These are phyloP conservation scores for Cyclotella distinguenda DNA, from an alignment of 108 stramenopile species.

Conservation along the genomic window DNA sequence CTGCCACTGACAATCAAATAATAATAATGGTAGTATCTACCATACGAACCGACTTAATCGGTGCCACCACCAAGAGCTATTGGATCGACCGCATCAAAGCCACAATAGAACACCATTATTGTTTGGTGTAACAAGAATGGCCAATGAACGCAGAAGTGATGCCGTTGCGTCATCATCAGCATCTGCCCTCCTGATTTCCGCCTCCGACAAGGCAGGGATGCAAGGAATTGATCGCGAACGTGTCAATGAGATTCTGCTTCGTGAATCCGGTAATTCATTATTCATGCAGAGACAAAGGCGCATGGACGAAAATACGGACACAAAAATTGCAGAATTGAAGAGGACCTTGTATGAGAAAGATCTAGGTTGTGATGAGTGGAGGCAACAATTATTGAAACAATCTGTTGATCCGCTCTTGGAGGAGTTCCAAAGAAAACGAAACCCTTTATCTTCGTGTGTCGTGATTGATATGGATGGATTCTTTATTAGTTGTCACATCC, in stretches of 20 bases:
- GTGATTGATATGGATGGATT: constrained; percentile 97
- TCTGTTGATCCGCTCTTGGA: constrained; percentile 26
- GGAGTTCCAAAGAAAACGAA: constrained; percentile 19
- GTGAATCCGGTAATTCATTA: constrained; percentile 69
- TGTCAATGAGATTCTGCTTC: constrained; percentile 75
- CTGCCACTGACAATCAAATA: too few species aligned
- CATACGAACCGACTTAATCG: too few species aligned
- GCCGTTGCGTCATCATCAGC: constrained; percentile 24
- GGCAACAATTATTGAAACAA: constrained; percentile 3
- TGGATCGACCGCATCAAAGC: too few species aligned
- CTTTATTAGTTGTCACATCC: constrained; percentile 87
- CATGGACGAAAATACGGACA: constrained; percentile 64
- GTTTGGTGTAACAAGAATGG: too few species aligned
- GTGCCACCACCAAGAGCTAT: too few species aligned
- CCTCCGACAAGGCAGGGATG: constrained; percentile 84
- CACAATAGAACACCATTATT: too few species aligned
- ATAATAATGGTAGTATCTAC: too few species aligned
- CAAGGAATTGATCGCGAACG: constrained; percentile 70
- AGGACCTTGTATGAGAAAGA: constrained; percentile 35
- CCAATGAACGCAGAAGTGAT: too few species aligned
- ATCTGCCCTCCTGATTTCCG: constrained; percentile 70
- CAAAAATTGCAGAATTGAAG: constrained; percentile 51
- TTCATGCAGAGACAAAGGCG: constrained; percentile 72
- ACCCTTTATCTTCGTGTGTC: constrained; percentile 60
- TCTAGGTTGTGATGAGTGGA: constrained; percentile 32